Evolutionary conservation across 2,329 filamentous ascomycete species (phyloP).

Genomic region (Teratosphaeria gauchensis): DNA sequence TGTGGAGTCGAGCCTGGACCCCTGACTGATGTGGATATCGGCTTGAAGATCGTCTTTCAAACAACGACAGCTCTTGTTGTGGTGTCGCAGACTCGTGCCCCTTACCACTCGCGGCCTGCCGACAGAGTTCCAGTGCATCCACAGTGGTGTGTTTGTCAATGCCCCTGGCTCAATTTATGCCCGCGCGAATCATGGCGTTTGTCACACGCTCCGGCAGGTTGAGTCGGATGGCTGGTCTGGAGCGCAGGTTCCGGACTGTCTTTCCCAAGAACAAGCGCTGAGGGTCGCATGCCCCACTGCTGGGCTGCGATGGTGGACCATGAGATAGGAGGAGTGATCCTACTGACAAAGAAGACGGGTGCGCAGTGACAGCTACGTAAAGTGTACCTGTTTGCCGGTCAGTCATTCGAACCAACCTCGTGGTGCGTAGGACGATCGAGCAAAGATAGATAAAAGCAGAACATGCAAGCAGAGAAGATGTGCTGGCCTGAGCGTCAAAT

Average conservation of each 20-base stretch:
- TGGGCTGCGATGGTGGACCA: background rate
- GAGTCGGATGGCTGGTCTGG: background rate
- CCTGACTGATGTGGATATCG: constrained; percentile 1
- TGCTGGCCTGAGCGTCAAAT: background rate
- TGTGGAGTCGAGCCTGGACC: background rate
- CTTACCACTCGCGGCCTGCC: constrained; percentile 2
- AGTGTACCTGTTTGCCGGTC: background rate
- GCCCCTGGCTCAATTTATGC: background rate
- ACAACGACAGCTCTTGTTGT: constrained; percentile 1
- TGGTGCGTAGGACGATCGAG: constrained; percentile 1
- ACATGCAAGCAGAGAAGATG: background rate
- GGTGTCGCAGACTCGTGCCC: constrained; percentile 3
- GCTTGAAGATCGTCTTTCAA: background rate
- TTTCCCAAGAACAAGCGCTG: background rate
- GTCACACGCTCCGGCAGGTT: background rate
- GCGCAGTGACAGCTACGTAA: background rate
- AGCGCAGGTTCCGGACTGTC: background rate
- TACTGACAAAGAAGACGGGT: constrained; percentile 1
- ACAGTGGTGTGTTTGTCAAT: background rate
- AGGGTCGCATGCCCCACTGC: background rate
- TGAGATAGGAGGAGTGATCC: background rate
- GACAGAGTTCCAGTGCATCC: background rate
- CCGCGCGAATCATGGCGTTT: background rate
- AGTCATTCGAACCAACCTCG: background rate
- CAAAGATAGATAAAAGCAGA: background rate